Base-by-base conservation (phyloP, 106 monocot genomes). In the Amphibolis antarctica region DNA sequence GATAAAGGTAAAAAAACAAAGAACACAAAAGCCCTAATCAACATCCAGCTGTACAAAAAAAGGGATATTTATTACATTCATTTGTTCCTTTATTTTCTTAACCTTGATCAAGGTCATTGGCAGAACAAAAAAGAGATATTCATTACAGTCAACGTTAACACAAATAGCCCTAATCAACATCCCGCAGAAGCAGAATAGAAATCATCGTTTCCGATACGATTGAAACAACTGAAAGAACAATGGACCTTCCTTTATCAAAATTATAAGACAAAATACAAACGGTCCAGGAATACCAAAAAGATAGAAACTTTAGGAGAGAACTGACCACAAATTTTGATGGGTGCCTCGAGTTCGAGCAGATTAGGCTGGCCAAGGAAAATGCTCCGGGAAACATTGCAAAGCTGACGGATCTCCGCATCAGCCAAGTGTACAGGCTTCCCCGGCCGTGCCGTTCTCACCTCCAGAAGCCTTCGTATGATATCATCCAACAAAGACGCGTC, bases 331-430 rank as follows among this genome's bases (percentile, higher is more conserved):
- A 71, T 71, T 44, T 71, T 71, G 44, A 71, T 64, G 53, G 71
- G 71, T 18, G 71, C 71, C 55, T 64, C 64, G 55, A 71, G 63
- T 29, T 71, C 71, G 10, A 71, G 44, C 13, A 71, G 63, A 53
- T 71, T 71, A 15, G 71, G 71, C 63, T 71, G 71, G 23, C 44
- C 21, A 3, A 71, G 62, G 55, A 71, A 71, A 24, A 71, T 71
- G 10, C 52, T 53, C 26, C 63, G 62, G n/a, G 71, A 71, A 0
- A 18, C 54, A 51, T 42, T 24, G 55, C 71, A 71, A 17, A 71
- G 71, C 55, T 71, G 71, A 43, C 71, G 71, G 71, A 71, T 71
- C 63, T 71, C 71, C 54, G 30, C 71, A 31, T 71, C 71, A 0
- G 71, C 36, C 0, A 71, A 51, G 43, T 64, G 63, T 12, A 55